Conservation (phyloP, 192 early-diverging fungal genomes). For the Coemansia aciculifera region DNA sequence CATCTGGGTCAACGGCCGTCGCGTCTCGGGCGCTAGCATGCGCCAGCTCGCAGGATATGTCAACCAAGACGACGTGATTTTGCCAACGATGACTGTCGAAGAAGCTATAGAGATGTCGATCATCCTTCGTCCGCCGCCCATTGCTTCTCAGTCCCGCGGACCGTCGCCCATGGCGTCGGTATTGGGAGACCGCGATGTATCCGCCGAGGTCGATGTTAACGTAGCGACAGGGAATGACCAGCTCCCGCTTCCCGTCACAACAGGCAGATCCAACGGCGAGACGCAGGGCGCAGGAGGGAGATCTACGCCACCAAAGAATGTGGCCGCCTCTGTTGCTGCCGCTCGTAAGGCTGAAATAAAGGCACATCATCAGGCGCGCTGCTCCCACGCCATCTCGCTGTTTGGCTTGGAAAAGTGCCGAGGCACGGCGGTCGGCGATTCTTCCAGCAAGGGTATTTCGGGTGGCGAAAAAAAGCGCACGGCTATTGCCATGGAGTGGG, state of each 20-base stretch:
- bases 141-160: constrained; percentile 5
- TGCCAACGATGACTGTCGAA: constrained; percentile 68
- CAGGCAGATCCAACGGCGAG: background rate
- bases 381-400: constrained; percentile 60
- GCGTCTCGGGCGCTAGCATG: constrained; percentile 54
- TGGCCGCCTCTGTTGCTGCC: constrained; percentile 22
- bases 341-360: constrained; percentile 9
- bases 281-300: background rate
- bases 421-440: constrained; percentile 67
- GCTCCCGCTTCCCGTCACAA: constrained; percentile 26
- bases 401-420: constrained; percentile 66
- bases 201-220: background rate
- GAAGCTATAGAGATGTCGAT: constrained; percentile 77
- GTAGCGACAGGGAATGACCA: constrained; percentile 36
- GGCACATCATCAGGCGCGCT: constrained; percentile 30
- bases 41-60: constrained; percentile 59
- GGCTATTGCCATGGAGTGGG: constrained; percentile 72
- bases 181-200: background rate
- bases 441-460: constrained; percentile 65
- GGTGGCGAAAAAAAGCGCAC: constrained; percentile 76
- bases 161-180: background rate
- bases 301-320: constrained; percentile 18
- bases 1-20: constrained; percentile 61
- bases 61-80: constrained; percentile 65
- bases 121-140: constrained; percentile 47